Evolutionary conservation across 2,329 filamentous ascomycete species (phyloP), one percentile per base, ranked within the genome.

Genomic region (Trichothecium roseum): DNA sequence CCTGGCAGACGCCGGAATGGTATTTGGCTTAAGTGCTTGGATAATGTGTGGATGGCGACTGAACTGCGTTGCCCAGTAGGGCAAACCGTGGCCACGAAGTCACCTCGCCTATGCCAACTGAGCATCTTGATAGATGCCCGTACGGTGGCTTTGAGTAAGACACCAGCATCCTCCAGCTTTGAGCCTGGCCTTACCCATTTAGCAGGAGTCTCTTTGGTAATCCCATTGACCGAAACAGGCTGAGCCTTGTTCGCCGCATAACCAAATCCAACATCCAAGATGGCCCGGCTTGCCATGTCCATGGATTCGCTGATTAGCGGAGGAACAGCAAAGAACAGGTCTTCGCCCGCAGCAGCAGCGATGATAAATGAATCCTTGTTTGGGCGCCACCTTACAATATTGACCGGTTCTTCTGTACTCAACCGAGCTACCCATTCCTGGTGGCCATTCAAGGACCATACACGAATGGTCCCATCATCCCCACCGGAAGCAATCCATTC

Each of bases 1-100:
- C 81, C 85, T 32, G 86, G 78, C 20, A 75, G 59, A 37, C 69
- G 71, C 41, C 85, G 82, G 76, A 98, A 96, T 18, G 91, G 93
- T 44, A 91, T 80, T 59, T 98, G 91, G 3, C 87, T 95, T 31
- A 89, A 73, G 61, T 98, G 91, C 59, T 94, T 94, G 38, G 84
- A 91, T 41, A 98, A 68, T 0, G 89, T 95, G 63, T 98, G 91
- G 42, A 98, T 94, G 36, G 86, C 81, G 36, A 98, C 85, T 4
- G 91, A 85, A 51, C 75, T 81, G 46, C 75, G 73, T 52, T 84
- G 78, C 22, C 83, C 83, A 10, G 74, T 72, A 1, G 91, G 87
- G 34, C 86, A 93, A 16, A 95, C 86, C 1, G 88, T 93, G 46
- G 85, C 81, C 52, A 98, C 81, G 64, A 95, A 95, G 56, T 96